Percentiles rank a stretch among this genome's conserved stretches.
Evolutionary conservation across 169 alveolate species (phyloP).

Genomic region (Theileria sp.): DNA sequence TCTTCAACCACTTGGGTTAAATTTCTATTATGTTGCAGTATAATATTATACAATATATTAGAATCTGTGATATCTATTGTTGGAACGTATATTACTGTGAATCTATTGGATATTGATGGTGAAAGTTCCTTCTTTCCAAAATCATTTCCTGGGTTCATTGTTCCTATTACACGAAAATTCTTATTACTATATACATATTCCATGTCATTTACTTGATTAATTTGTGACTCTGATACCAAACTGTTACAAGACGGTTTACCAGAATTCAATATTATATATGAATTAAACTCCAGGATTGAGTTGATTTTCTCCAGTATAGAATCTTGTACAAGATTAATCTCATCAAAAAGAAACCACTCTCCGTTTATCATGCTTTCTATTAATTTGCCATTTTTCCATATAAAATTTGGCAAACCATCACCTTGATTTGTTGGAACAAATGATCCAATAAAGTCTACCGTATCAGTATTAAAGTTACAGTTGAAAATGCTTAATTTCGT

Average conservation of each 20-base stretch:
- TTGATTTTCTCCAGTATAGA: conserved; percentile 98
- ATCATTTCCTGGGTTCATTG: conserved; percentile 99
- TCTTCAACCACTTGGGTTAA: conserved; percentile 17
- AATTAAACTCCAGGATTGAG: conserved; percentile 90
- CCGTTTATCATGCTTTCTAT: conserved; percentile 95
- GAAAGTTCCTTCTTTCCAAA: conserved; percentile 98
- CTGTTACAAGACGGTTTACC: conserved; percentile 28
- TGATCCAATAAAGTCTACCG: conserved; percentile 94
- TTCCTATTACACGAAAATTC: conserved; percentile 93
- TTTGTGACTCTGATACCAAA: neutral
- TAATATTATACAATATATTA: conserved; percentile 20
- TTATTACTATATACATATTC: conserved; percentile 50
- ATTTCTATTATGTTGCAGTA: conserved; percentile 32
- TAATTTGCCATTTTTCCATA: conserved; percentile 99
- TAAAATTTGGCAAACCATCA: conserved; percentile 74
- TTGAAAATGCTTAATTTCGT: conserved; percentile 80
- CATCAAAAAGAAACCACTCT: conserved; percentile 93
- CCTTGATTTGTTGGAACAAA: conserved; percentile 80
- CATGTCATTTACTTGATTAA: neutral
- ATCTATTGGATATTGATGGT: conserved; percentile 97
- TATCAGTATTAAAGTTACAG: conserved; percentile 96
- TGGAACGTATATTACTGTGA: conserved; percentile 95
- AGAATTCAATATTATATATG: conserved; percentile 61
- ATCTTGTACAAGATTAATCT: conserved; percentile 97
- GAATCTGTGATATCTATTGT: conserved; percentile 35